Percentiles rank a stretch among this genome's conserved stretches.
phyloP scores from a whole-genome alignment of 1,284 basidiomycete species.

The Heliocybe sulcata region DNA sequence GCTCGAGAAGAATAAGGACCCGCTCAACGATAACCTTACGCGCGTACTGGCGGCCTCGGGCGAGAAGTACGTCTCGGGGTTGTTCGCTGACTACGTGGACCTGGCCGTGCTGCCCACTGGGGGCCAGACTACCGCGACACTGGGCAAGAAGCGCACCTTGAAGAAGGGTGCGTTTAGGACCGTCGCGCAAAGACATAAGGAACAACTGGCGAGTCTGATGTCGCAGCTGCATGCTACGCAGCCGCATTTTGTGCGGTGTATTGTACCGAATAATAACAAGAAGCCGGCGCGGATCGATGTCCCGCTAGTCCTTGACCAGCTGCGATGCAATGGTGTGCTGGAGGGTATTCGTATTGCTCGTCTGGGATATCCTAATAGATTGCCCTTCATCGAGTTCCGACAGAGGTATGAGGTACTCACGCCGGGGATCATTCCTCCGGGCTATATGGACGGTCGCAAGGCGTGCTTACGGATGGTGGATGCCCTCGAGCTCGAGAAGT shows the following conservation, averaged over 20 bases:
- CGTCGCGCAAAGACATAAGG: conserved; percentile 93
- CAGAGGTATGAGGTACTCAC: conserved; percentile 96
- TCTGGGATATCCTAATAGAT: conserved; percentile 93
- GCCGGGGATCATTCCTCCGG: conserved; percentile 85
- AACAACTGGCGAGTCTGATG: conserved; percentile 93
- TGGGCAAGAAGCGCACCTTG: conserved; percentile 71
- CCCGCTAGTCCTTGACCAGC: conserved; percentile 92
- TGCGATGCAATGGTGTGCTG: conserved; percentile 97
- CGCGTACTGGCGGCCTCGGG: conserved; percentile 82
- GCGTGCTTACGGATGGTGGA: conserved; percentile 93
- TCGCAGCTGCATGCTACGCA: conserved; percentile 88
- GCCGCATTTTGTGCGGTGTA: conserved; percentile 98
- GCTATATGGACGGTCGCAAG: conserved; percentile 97
- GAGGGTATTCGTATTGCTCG: conserved; percentile 99
- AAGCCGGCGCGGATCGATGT: conserved; percentile 91
- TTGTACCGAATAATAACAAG: conserved; percentile 93
- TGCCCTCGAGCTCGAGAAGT: conserved; percentile 81
- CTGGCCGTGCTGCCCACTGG: conserved; percentile 20
- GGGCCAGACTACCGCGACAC: conserved; percentile 28
- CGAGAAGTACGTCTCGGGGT: conserved; percentile 74
- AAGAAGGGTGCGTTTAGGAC: conserved; percentile 98
- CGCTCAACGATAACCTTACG: conserved; percentile 94
- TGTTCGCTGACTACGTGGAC: conserved; percentile 85
- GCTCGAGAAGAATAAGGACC: conserved; percentile 99
- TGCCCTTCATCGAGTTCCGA: conserved; percentile 96